Evolutionary conservation across 495 filamentous ascomycete genomes (phyloP).

Genomic region (Xylaria intraflava): DNA sequence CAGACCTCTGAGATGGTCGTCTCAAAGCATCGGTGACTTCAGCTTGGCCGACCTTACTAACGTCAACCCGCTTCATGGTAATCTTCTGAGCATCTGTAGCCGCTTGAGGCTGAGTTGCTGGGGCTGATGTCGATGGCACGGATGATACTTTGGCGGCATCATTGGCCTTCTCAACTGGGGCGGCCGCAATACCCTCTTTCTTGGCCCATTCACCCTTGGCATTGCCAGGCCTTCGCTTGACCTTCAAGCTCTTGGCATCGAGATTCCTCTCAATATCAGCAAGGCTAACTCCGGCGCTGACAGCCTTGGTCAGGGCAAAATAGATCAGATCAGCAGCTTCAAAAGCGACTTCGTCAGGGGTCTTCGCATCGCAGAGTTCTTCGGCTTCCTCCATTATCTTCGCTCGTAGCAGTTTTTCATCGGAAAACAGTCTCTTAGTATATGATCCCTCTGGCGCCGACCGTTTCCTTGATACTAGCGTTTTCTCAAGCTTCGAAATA

Average conservation of each 20-base stretch:
- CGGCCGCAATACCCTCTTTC: constrained; percentile 60
- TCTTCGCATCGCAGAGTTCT: constrained; percentile 80
- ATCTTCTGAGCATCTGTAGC: constrained; percentile 58
- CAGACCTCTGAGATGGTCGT: constrained; percentile 86
- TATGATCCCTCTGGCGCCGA: constrained; percentile 86
- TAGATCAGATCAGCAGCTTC: constrained; percentile 95
- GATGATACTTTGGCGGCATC: constrained; percentile 25
- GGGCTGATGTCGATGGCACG: constrained; percentile 16
- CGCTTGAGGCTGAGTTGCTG: constrained; percentile 29
- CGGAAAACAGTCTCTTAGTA: constrained; percentile 84
- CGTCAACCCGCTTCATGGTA: constrained; percentile 71
- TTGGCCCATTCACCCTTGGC: constrained; percentile 86
- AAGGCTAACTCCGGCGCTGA: constrained; percentile 72
- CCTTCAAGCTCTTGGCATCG: constrained; percentile 89
- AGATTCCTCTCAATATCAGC: constrained; percentile 86
- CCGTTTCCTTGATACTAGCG: constrained; percentile 66
- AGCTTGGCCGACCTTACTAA: constrained; percentile 49
- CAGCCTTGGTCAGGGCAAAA: constrained; percentile 86
- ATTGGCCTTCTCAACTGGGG: constrained; percentile 32
- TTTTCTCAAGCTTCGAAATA: constrained; percentile 77
- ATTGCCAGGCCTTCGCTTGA: constrained; percentile 84
- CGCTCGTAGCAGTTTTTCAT: constrained; percentile 78
- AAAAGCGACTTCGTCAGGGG: constrained; percentile 77
- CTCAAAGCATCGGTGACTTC: constrained; percentile 66
- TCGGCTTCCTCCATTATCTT: constrained; percentile 99